A percentile compares a stretch with the other conserved stretches of the same genome.
These are phyloP conservation scores for Alternaria solani DNA, from an alignment of 2,329 filamentous ascomycete species.

Conservation along the genomic window DNA sequence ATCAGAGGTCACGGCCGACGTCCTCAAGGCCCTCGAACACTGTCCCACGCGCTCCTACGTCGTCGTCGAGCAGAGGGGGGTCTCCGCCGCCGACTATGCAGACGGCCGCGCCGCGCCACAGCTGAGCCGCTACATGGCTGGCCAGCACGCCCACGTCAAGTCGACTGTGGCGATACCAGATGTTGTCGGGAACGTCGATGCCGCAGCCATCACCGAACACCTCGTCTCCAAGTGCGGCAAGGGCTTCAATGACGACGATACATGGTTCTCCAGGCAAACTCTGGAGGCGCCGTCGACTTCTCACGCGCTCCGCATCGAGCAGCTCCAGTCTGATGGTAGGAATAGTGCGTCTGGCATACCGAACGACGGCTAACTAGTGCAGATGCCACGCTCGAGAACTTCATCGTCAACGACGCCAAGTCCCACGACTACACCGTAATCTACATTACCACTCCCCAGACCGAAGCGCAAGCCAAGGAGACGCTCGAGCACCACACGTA, in stretches of 20 bases:
- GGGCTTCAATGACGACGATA: conserved; percentile 32
- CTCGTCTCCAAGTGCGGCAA: conserved; percentile 60
- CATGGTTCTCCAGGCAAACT: conserved; percentile 16
- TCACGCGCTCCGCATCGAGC: conserved; percentile 21
- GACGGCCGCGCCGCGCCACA: conserved; percentile 61
- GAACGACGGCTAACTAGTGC: conserved; percentile 11
- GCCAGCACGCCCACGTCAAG: conserved; percentile 59
- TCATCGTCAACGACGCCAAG: conserved; percentile 52
- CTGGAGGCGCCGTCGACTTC: conserved; percentile 27
- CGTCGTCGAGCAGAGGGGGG: conserved; percentile 77
- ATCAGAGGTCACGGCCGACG: conserved; percentile 52
- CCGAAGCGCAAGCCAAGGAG: conserved; percentile 34
- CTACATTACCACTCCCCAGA: conserved; percentile 71
- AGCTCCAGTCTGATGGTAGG: conserved; percentile 34
- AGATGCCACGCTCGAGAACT: conserved; percentile 36
- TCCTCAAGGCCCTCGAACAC: conserved; percentile 61
- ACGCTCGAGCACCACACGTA: conserved; percentile 57
- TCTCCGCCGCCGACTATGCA: conserved; percentile 73
- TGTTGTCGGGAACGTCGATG: conserved; percentile 60
- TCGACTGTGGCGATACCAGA: conserved; percentile 63
- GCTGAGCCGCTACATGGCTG: conserved; percentile 62
- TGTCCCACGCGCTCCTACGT: conserved; percentile 82
- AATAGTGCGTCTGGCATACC: neutral
- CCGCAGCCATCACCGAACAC: conserved; percentile 51
- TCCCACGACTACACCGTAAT: conserved; percentile 73